Base-by-base conservation (phyloP, 768 basidiomycete genomes). In the Sporobolomyces phaffii region DNA sequence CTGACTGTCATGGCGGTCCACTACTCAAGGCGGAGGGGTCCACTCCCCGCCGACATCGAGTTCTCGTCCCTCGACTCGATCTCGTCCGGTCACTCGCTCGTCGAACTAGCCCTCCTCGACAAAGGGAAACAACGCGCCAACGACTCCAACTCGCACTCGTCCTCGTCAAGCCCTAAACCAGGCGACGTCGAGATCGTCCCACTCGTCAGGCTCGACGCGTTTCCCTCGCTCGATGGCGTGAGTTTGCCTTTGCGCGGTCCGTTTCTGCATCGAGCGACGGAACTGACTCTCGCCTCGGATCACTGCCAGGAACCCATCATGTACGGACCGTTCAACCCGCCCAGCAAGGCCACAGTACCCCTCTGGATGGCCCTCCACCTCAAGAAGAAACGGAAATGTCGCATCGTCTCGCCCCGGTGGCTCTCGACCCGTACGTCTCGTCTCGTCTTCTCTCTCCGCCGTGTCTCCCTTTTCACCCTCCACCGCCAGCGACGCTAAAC, bases 291-390 rank as follows among this genome's bases (percentile, higher is more conserved):
- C 31, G 36, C 24, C 91, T 58, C 24, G 43, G 26, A n/a, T 14
- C 5, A 34, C 31, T 14, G 8, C 20, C 31, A 62, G 92, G 91
- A 5, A 11, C 18, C 14, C 24, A n/a, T 53, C 59, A 86, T 87
- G 58, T 96, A 91, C 73, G 96, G 96, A 3, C 94, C 96, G 24
- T 84, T 99, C 59, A 82, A 87, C 9, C 93, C 96, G 1, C 94
- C 94, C 8, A 83, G 84, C 63, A 88, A 88, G 77, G 82, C 87
- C 41, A 83, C 83, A 71, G 85, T 98, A n/a, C 96, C 96, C 1
- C 80, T 98, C 5, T 99, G 96, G 96, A 87, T 99, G 81, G 96
- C 94, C 0, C 80, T 89, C 4, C 91, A 94, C 75, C 80, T 98
- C 54, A 99, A 99, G 79, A 77, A 86, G 75, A 96, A 97, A 81